phyloP scores from a whole-genome alignment of 768 basidiomycete species.

The Dentipellis sp. region DNA sequence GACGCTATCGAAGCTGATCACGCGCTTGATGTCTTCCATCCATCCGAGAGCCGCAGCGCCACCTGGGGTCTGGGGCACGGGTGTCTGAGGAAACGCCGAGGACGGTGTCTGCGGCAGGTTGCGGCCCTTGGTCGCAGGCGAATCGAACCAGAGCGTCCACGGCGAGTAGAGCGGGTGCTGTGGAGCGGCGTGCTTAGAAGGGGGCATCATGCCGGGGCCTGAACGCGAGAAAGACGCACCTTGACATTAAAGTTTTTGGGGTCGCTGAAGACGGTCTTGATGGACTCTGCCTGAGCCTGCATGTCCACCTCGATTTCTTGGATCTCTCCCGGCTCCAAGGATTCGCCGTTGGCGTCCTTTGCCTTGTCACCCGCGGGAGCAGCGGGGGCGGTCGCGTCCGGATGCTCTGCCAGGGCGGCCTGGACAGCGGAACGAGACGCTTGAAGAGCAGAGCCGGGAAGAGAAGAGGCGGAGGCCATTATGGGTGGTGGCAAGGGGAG shows the following conservation, averaged over 20 bases:
- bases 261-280: constrained; percentile 91
- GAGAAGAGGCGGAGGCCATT: constrained; percentile 34
- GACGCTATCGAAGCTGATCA: constrained; percentile 92
- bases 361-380: constrained; percentile 25
- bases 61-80: constrained; percentile 63
- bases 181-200: not conserved
- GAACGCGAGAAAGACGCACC: constrained; percentile 32
- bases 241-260: constrained; percentile 94
- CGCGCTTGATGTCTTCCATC: constrained; percentile 99
- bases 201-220: not conserved
- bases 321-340: constrained; percentile 71
- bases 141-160: constrained; percentile 99
- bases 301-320: constrained; percentile 84
- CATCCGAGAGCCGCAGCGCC: constrained; percentile 75
- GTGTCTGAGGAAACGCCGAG: constrained; percentile 70
- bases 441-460: constrained; percentile 60
- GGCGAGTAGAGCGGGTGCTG: constrained; percentile 91
- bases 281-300: constrained; percentile 72
- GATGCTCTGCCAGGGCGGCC: constrained; percentile 58
- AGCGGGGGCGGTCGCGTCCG: constrained; percentile 16
- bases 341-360: constrained; percentile 20
- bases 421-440: constrained; percentile 73
- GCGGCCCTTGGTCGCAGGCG: constrained; percentile 82
- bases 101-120: constrained; percentile 80
- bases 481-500: constrained; percentile 7